Evolutionary conservation across 169 alveolate genomes (phyloP), one percentile per base, ranked within the genome.

Genomic region (Plasmodium gallinaceum): DNA sequence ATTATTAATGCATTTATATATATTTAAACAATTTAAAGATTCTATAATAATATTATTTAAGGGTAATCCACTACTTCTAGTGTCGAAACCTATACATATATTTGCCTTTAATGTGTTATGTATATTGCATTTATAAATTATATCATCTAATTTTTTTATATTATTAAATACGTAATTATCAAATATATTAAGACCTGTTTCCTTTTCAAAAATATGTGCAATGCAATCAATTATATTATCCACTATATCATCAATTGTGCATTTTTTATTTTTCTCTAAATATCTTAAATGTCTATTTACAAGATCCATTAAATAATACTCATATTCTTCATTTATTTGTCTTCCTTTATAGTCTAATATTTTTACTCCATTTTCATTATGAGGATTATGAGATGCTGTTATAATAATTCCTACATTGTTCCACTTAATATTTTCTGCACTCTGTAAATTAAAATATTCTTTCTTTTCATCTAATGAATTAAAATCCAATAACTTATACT

Each of bases 341-440:
- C 64, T 57, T 2, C 96, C 96, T 52, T 92, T 66, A n/a, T 60
- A 42, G 22, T 88, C 93, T 32, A 94, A 54, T 22, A 94, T 74
- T 69, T 94, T 94, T 20, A 94, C 76, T 9, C 96, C 96, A 87
- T 94, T 94, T 24, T 94, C 96, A 14, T 69, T 32, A 46, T 64
- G 74, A 5, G 93, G 91, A 42, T 94, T 94, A 52, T 94, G 96
- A 24, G 95, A 90, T 42, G 96, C 96, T 16, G 96, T 94, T 4
- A 94, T 86, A 2, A 94, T 88, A 26, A 65, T 65, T 10, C 96
- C 96, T 12, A 91, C 75, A 52, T 70, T 85, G 18, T 43, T 70
- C 74, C 85, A 52, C 26, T 39, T 10, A 8, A 70, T 68, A n/a
- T 46, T 20, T 14, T 74, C 39, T 18, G 9, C 16, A 64, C 12